A percentile compares a stretch with the other conserved stretches of the same genome.
Evolutionary conservation across 768 basidiomycete genomes (phyloP).

Genomic region (Mrakia hoshinonis): DNA sequence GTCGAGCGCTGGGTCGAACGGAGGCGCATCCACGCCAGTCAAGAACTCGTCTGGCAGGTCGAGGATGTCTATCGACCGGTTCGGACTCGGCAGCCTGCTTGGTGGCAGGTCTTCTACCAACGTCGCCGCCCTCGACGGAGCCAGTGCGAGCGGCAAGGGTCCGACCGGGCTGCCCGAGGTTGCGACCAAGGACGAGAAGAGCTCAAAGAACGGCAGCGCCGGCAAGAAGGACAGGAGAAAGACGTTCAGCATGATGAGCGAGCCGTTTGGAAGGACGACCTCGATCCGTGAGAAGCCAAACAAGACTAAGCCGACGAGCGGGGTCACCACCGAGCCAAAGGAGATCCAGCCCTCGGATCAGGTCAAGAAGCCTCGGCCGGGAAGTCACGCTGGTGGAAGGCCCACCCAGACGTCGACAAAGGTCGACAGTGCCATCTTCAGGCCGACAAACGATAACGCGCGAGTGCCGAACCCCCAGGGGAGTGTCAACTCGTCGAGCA

Average conservation of each 20-base stretch:
- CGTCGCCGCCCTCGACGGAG: not conserved
- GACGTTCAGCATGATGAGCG: conserved; percentile 79
- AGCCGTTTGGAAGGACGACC: conserved; percentile 52
- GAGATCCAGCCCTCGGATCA: conserved; percentile 6
- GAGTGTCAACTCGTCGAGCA: conserved; percentile 25
- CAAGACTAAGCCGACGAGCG: conserved; percentile 24
- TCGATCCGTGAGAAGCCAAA: conserved; percentile 19
- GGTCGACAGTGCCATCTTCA: conserved; percentile 28
- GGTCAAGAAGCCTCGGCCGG: conserved; percentile 55
- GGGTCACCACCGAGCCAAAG: conserved; percentile 18
- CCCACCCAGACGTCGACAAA: conserved; percentile 37
- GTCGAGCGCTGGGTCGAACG: not conserved
- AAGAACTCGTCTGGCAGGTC: conserved; percentile 43
- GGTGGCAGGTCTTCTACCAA: conserved; percentile 32
- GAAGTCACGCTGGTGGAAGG: conserved; percentile 43
- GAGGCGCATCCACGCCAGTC: not conserved
- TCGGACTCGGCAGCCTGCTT: conserved; percentile 69
- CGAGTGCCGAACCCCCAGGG: conserved; percentile 19
- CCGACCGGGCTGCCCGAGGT: conserved; percentile 4
- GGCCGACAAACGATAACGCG: not conserved
- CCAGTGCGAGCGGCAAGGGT: conserved; percentile 15
- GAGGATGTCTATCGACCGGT: conserved; percentile 68
- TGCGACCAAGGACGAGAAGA: not conserved
- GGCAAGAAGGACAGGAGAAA: conserved; percentile 53
- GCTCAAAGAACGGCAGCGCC: conserved; percentile 35